Base-by-base conservation (phyloP, 2,329 filamentous ascomycete species). In the Colletotrichum kahawae region DNA sequence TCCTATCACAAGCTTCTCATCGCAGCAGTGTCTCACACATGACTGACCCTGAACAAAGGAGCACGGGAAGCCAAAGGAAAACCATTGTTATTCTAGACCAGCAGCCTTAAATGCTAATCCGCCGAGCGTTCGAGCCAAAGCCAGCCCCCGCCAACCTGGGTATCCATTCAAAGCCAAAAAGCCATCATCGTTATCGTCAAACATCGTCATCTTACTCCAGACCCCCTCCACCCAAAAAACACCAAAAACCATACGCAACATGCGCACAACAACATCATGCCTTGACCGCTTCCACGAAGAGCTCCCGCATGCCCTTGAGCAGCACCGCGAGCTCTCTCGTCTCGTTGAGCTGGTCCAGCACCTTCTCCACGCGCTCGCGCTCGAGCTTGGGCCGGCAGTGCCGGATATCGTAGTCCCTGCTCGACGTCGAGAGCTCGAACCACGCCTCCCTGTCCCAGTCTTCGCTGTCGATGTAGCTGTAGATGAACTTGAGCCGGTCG, bases 381-480 rank as follows among this genome's bases (percentile, higher is more conserved):
- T 97, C 94, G 77, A 98, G 86, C 85, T 95, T 96, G 14, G 97
- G 97, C 81, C 94, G 90, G 80, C 93, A 94, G 79, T 95, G 93
- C 75, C 92, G 90, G 48, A 98, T 93, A 77, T 95, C 94, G 84
- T 98, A 98, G 80, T 98, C 96, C 75, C 94, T 89, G 77, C 91
- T 92, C 43, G 92, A 92, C 60, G 94, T 98, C 78, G 94, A 93
- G 72, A 99, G 87, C 86, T 98, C 96, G 82, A 99, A 98, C 93
- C 94, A 97, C 16, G 94, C 95, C 86, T 98, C 96, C 74, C 92
- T 90, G 79, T 96, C 95, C 93, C 95, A 96, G 82, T 97, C 93
- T 80, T 92, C 91, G 86, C 98, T 95, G 81, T 97, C 92, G 60
- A 98, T 88, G 83, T 97, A 95, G 33, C 92, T 94, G 82, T 95